These are phyloP conservation scores for Boletus sp. DNA, from an alignment of 768 basidiomycete genomes.

Conservation along the genomic window DNA sequence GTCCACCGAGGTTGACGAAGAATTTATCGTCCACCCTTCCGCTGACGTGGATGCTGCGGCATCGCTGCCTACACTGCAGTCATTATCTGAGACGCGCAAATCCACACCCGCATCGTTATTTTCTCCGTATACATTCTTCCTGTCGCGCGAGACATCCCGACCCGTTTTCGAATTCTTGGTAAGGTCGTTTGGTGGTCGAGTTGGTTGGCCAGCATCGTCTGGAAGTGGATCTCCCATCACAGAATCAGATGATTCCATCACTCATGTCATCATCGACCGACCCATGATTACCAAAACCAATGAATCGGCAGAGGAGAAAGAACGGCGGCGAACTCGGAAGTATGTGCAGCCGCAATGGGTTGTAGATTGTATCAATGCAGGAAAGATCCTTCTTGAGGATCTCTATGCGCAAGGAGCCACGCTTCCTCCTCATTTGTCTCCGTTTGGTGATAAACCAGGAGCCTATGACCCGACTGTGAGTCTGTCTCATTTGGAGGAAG, in stretches of 20 bases:
- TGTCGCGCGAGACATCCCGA: constrained; percentile 90
- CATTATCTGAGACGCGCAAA: constrained; percentile 59
- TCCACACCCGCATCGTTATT: constrained; percentile 66
- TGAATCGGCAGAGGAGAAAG: constrained; percentile 58
- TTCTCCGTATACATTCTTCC: constrained; percentile 83
- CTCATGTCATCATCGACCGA: constrained; percentile 93
- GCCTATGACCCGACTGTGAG: constrained; percentile 68
- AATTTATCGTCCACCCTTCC: constrained; percentile 65
- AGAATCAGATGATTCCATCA: constrained; percentile 80
- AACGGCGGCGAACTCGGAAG: constrained; percentile 66
- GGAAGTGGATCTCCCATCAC: constrained; percentile 80
- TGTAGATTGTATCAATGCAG: constrained; percentile 91
- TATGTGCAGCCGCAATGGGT: constrained; percentile 98
- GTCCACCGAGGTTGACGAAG: constrained; percentile 48
- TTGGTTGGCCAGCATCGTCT: constrained; percentile 85
- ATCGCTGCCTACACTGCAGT: constrained; percentile 66
- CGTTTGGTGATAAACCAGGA: constrained; percentile 81
- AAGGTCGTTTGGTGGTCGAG: constrained; percentile 86
- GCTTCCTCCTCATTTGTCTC: constrained; percentile 93
- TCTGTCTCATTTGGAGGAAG: constrained; percentile 18
- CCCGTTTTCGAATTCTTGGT: constrained; percentile 93
- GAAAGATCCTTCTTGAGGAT: constrained; percentile 81
- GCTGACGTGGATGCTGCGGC: constrained; percentile 44
- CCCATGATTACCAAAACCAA: constrained; percentile 53
- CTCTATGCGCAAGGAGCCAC: constrained; percentile 81